phyloP scores from a whole-genome alignment of 805 yeast species.

The Pichia membranifaciens region DNA sequence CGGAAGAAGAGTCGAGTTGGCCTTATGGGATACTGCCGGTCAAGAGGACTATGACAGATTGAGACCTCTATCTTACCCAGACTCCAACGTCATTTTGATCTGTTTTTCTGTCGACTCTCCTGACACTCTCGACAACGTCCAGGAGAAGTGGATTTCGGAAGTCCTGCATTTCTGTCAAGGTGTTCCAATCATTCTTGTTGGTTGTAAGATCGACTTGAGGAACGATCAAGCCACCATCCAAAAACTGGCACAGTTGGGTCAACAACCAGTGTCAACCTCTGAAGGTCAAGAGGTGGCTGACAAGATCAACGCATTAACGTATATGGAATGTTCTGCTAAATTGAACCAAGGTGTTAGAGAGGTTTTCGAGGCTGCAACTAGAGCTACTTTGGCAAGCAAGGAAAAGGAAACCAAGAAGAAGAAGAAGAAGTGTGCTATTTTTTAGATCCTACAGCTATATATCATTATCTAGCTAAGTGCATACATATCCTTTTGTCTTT shows the following conservation, averaged over 20 bases:
- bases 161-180: slow-evolving; percentile 92
- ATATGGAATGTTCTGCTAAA: slow-evolving; percentile 90
- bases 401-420: slow-evolving; percentile 48
- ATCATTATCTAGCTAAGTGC: no score
- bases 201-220: slow-evolving; percentile 87
- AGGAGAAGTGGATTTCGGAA: slow-evolving; percentile 94
- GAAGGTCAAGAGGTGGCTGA: slow-evolving; percentile 87
- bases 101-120: slow-evolving; percentile 90
- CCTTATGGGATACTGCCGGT: slow-evolving; percentile 98
- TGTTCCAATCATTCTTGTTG: slow-evolving; percentile 87
- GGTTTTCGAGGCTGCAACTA: slow-evolving; percentile 87
- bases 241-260: slow-evolving; percentile 65
- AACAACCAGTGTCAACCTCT: slow-evolving; percentile 71
- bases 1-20: slow-evolving; percentile 88
- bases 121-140: slow-evolving; percentile 87
- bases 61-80: slow-evolving; percentile 88
- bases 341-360: slow-evolving; percentile 88
- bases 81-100: slow-evolving; percentile 83
- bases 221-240: slow-evolving; percentile 74
- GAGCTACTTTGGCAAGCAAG: slow-evolving; percentile 77
- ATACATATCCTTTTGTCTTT: not conserved
- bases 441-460: slow-evolving; percentile 32
- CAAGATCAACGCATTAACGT: slow-evolving; percentile 80
- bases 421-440: slow-evolving; percentile 56
- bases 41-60: slow-evolving; percentile 96